Base-by-base conservation (phyloP, 371 early-diverging fungal genomes). In the Zychaea mexicana region DNA sequence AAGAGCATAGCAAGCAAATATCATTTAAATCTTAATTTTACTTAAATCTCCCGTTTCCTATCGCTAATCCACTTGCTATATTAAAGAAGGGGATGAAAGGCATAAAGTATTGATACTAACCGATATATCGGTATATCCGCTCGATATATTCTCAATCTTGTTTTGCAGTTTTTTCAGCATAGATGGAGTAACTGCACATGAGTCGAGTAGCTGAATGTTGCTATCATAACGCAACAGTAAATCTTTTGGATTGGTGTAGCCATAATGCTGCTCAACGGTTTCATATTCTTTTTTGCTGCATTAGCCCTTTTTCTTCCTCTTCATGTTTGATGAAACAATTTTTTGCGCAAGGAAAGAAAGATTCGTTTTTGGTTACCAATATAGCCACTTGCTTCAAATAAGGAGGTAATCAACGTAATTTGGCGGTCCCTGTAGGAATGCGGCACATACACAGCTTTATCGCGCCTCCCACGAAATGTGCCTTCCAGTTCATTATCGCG, bases 341-440 rank as follows among this genome's bases (percentile, higher is more conserved):
- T 28, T 8, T 10, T 28, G 7, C 15, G 26, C 31, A 13, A 0
- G n/a, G 21, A 8, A 42, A 54, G 36, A 7, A 39, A 26, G 21
- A 45, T 13, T 38, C 2, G 8, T n/a, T 8, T 3, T 22, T 52
- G 7, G 28, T 60, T 64, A 74, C 74, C 74, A 47, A 74, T 74
- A 65, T 70, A 74, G 19, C 62, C 59, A 19, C 56, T 56, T 0
- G 74, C 70, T 39, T 62, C 64, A 31, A 74, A 32, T 19, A 74
- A 59, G 9, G 70, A 68, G 21, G 30, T n/a, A 10, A 74, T 65
- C 57, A 68, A 46, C 7, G 53, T 42, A 4, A 63, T 31, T 52
- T 74, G 74, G 30, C 49, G 60, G n/a, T 70, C 74, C 19, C 69
- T 70, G 45, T 68, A 74, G 38, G 38, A 55, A 47, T 70, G 52